A percentile compares a stretch with the other conserved stretches of the same genome.
Evolutionary conservation across 306 rosid genomes (phyloP).

Genomic region (Quercus alba): DNA sequence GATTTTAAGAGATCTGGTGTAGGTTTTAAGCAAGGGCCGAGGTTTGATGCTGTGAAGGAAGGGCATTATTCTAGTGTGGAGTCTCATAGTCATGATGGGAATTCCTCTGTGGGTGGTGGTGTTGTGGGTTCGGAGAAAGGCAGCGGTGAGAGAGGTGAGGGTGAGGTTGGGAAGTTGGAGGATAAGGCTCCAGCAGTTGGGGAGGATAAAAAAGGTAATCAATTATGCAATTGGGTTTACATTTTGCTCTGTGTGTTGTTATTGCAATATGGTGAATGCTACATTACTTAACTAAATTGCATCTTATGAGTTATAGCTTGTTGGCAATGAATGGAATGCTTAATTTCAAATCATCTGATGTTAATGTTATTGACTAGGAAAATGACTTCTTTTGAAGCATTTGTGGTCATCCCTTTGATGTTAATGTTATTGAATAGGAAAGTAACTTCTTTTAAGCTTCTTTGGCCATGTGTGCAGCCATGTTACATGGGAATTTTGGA

Average conservation of each 20-base stretch:
- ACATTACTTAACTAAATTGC: background rate
- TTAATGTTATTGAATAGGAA: background rate
- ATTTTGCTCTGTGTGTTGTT: background rate
- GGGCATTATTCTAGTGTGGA: conserved; percentile 50
- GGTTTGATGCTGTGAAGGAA: conserved; percentile 55
- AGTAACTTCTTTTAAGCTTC: too few species aligned
- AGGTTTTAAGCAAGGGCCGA: conserved; percentile 60
- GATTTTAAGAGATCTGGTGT: conserved; percentile 56
- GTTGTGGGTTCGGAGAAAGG: conserved; percentile 44
- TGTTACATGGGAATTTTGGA: too few species aligned
- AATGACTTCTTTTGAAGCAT: background rate
- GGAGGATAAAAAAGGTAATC: conserved; percentile 63
- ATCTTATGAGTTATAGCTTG: background rate
- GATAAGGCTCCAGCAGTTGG: conserved; percentile 38
- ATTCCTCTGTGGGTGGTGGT: conserved; percentile 25
- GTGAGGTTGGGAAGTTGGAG: conserved; percentile 42
- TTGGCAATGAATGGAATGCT: background rate
- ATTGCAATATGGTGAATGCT: background rate
- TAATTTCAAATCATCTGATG: background rate
- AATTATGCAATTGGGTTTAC: background rate
- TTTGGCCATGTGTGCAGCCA: too few species aligned
- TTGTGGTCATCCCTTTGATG: background rate
- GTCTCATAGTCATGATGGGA: conserved; percentile 42
- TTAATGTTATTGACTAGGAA: background rate
- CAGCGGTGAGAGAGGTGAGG: conserved; percentile 36